phyloP scores from a whole-genome alignment of 352 stramenopile genomes.

The Peronosclerospora sorghi region DNA sequence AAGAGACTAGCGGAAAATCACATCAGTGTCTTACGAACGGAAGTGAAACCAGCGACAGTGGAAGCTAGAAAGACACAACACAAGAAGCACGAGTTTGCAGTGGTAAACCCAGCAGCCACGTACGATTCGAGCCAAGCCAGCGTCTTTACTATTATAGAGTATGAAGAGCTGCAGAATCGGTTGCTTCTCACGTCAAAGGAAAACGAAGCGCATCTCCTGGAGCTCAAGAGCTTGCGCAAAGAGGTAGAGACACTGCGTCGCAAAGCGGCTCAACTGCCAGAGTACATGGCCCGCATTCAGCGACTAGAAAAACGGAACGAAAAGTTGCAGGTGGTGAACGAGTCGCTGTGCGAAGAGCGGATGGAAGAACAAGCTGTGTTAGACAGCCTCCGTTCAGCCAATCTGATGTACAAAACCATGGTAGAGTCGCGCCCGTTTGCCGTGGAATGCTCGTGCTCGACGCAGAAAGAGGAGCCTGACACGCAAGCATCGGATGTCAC shows the following conservation, averaged over 20 bases:
- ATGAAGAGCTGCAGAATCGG: slow-evolving; percentile 40
- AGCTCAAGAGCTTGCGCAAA: slow-evolving; percentile 49
- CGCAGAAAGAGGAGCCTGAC: slow-evolving; percentile 12
- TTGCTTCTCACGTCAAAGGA: slow-evolving; percentile 30
- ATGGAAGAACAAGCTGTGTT: slow-evolving; percentile 51
- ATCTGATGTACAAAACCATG: slow-evolving; percentile 66
- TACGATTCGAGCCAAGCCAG: slow-evolving; percentile 52
- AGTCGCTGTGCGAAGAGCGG: slow-evolving; percentile 47
- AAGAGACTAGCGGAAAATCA: slow-evolving; percentile 31
- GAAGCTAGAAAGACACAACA: slow-evolving; percentile 8
- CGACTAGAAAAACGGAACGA: slow-evolving; percentile 44
- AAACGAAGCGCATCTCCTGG: slow-evolving; percentile 28
- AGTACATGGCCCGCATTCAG: slow-evolving; percentile 34
- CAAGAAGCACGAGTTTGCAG: slow-evolving; percentile 10
- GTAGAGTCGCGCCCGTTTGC: slow-evolving; percentile 42
- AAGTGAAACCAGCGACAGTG: slow-evolving; percentile 9
- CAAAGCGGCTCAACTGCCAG: slow-evolving; percentile 26
- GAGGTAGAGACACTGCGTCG: slow-evolving; percentile 36
- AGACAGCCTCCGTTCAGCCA: slow-evolving; percentile 56
- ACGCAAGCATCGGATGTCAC: slow-evolving; percentile 22
- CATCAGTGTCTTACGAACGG: slow-evolving; percentile 15
- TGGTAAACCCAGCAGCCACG: slow-evolving; percentile 33
- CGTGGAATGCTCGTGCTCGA: slow-evolving; percentile 13
- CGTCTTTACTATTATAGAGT: slow-evolving; percentile 40
- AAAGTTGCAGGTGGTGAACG: slow-evolving; percentile 44